Evolutionary conservation across 345 rosid genomes (phyloP), one percentile per base, ranked within the genome.

Genomic region (Populus nigra): DNA sequence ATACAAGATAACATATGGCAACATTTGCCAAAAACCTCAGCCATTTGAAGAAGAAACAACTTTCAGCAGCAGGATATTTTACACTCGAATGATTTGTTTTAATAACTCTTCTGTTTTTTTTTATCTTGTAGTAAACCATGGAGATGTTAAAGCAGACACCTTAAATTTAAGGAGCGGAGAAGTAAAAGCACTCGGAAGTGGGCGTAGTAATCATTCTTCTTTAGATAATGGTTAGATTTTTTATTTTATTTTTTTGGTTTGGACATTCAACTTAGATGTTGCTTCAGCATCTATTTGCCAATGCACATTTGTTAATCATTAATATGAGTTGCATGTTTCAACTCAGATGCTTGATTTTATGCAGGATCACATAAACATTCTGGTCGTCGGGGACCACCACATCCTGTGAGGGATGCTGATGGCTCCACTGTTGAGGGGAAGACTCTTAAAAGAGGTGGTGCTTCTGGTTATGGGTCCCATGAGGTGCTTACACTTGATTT

Each of bases 401-500:
- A 78, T 69, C 55, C 63, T 74, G 86, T 67, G 71, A 87, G 83
- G 78, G 88, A 87, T 59, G 65, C 53, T 63, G 89, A 86, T 74
- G 87, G 84, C 76, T 69, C 76, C 5, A 43, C 74, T 23, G 78
- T 67, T 43, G 49, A 91, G 62, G 86, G 87, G 73, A 93, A 91
- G 82, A 41, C 87, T 81, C 84, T 89, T 68, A 90, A 89, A 81
- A 90, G 88, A 88, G 72, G 79, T 71, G 89, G 83, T 77, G 82
- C 82, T 71, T 74, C 88, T 77, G 86, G 88, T 78, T 76, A 88
- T 47, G 89, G 83, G 76, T 81, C 89, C 53, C 84, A 86, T 43
- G 94, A 93, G 92, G 96, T 89, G 77, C 83, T 88, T 65, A 61
- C 72, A 75, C 71, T 72, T 61, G 25, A 36, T 72, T 41, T 71